Base-by-base conservation (phyloP, 495 filamentous ascomycete genomes). In the Neurospora sp. region DNA sequence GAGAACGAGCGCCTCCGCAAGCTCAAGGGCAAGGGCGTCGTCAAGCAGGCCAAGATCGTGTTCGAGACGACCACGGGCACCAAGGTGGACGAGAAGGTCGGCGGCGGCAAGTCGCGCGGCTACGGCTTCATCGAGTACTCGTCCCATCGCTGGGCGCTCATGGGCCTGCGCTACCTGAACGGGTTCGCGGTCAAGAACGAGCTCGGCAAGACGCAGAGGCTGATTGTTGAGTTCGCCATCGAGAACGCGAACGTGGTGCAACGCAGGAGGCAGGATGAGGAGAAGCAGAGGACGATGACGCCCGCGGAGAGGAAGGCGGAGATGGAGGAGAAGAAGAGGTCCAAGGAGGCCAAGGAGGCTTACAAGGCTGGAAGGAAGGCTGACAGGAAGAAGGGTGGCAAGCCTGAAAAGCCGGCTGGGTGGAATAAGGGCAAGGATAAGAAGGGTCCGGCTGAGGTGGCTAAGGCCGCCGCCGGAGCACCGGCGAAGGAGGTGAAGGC, bases 41-140 rank as follows among this genome's bases (percentile, higher is more conserved):
- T 98, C n/a, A 91, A 88, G 76, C 96, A 99, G 82, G 92, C 96
- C 39, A 99, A 97, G 84, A 88, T 98, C 73, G 91, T 98, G 35
- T 97, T 95, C 78, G 96, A 99, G 84, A 91, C 91, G 16, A 86
- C 85, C 23, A 89, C 94, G 76, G 94, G 95, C 23, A 87, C 87
- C 74, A 98, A 97, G 84, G 88, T 97, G 10, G 79, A 85, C 4
- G 93, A 97, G 80, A 74, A 76, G 42, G 78, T 76, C 31, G 86
- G 92, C 5, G 93, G 89, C 27, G 94, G 96, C 44, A 87, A 94
- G 79, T 93, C 91, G 75, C 86, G 95, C 78, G 96, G 96, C 31
- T 99, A 99, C 80, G 96, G 96, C 12, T 99, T 99, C 82, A 92
- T 99, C 73, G 96, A 99, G 82, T 99, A 98, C 84, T 92, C 89